Evolutionary conservation across 2,329 filamentous ascomycete genomes (phyloP), one percentile per base, ranked within the genome.

Genomic region (Coccinonectria pachysandricola): DNA sequence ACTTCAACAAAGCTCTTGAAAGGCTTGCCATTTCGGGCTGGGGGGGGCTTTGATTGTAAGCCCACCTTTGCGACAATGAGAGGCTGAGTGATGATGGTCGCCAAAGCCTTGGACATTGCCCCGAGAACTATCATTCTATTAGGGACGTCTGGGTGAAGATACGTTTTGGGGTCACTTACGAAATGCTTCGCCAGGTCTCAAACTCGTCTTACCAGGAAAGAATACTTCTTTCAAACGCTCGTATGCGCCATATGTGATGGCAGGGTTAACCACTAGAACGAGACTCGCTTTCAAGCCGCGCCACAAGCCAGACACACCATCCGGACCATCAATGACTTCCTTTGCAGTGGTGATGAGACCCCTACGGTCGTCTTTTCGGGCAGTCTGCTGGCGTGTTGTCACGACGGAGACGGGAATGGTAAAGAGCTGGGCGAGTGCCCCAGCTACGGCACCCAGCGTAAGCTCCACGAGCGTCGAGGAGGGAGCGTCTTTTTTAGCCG

Each of bases 61-160:
- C 91, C 87, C 35, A 98, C 91, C 62, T 98, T 98, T 36, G 91
- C 91, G 35, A 98, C 88, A 46, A 98, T 98, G 29, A 98, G 67
- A 9, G 91, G 91, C 53, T 98, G 91, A 6, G 91, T 98, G 28
- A 69, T 76, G 39, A 98, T 77, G 1, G 91, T 98, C 27, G 91
- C 91, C 33, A 96, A 59, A 5, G 84, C 72, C 59, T 98, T 98
- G 26, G 88, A 96, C 58, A 92, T 71, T 22, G 91, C 86, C 35
- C 91, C 91, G 26, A 98, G 74, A 15, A 92, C 86, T 91, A 32
- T 10, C 18, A 10, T 16, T 3, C 10, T 2, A 14, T 39, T 30
- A 47, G 29, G 21, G n/a, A 15, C n/a, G 15, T 8, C 8, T 11
- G 5, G 8, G 11, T 16, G 10, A 11, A 12, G 3, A 15, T 29